Base-by-base conservation (phyloP, 192 early-diverging fungal species). In the Entomortierella chlamydospora region DNA sequence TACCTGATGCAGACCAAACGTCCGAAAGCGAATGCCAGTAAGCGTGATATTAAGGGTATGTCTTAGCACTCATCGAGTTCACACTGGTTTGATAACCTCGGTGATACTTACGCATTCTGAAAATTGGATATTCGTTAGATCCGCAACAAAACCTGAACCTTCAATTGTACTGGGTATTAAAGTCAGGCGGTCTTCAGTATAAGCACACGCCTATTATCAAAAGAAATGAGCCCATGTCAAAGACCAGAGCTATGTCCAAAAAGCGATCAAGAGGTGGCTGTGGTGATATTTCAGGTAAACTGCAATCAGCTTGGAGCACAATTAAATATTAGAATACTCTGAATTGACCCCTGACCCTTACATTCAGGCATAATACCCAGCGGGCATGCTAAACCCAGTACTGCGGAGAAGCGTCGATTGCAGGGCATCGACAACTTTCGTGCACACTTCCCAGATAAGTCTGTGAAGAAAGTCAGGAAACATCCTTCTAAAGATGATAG, bases 141-240 rank as follows among this genome's bases (percentile, higher is more conserved):
- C 9, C 26, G 17, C 3, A 6, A 31, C 43, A 20, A 26, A 15
- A 6, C 11, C 25, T 64, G 12, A 54, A 64, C 39, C n/a, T 54
- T 39, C 50, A 64, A 26, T 34, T 66, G 7, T 66, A 66, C 28
- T 66, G 64, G 64, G 33, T 12, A 0, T 28, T 66, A 20, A 55
- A 55, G 41, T 39, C 64, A 10, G 64, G 64, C 20, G 52, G 18
- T 7, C 20, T 66, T 0, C 62, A 47, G 34, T 15, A 37, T 10
- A 33, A 25, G 4, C 10, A 39, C 26, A 20, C 63, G 12, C 23
- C 51, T 41, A 7, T 26, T 3, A 37, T 28, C 26, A 33, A 7
- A 4, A 34, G 22, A 1, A 45, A 23, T 2, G 33, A 22, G 39
- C 5, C 22, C 1, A 39, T 33, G 33, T 37, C 34, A 4, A 37